Evolutionary conservation across 352 stramenopile species (phyloP).

Genomic region (Elongisporangium undulatum): DNA sequence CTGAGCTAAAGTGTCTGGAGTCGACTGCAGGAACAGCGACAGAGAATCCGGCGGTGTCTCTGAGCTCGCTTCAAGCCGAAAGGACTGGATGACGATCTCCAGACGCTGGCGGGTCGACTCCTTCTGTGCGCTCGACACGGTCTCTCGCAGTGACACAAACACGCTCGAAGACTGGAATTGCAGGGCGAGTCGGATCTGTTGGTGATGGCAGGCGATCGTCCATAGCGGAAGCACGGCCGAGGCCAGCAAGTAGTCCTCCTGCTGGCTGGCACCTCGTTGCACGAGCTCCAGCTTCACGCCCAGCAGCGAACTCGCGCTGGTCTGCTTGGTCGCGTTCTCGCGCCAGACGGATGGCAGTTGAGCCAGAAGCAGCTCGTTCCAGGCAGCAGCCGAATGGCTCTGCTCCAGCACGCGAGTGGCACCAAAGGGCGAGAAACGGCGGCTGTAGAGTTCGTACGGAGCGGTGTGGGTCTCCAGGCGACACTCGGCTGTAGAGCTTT

Average conservation of each 20-base stretch:
- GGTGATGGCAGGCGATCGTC: slow-evolving; percentile 10
- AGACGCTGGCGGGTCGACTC: slow-evolving; percentile 5
- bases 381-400: slow-evolving; percentile 23
- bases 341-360: slow-evolving; percentile 43
- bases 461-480: not conserved
- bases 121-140: not conserved
- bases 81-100: slow-evolving; percentile 17
- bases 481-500: not conserved
- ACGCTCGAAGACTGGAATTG: slow-evolving; percentile 12
- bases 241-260: slow-evolving; percentile 55
- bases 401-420: slow-evolving; percentile 53
- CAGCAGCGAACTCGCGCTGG: not conserved
- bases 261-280: slow-evolving; percentile 46
- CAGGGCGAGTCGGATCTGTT: slow-evolving; percentile 24
- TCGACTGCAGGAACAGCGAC: not conserved
- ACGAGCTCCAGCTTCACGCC: slow-evolving; percentile 56
- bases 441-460: slow-evolving; percentile 29
- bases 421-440: slow-evolving; percentile 54
- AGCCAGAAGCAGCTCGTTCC: slow-evolving; percentile 69
- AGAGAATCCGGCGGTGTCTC: not conserved
- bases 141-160: slow-evolving; percentile 14
- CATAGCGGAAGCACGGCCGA: slow-evolving; percentile 22
- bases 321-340: slow-evolving; percentile 1
- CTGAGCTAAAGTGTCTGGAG: not conserved
- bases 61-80: not conserved